These are phyloP conservation scores for Geotrichum europaeum DNA, from an alignment of 1,139 yeast species.

Conservation along the genomic window DNA sequence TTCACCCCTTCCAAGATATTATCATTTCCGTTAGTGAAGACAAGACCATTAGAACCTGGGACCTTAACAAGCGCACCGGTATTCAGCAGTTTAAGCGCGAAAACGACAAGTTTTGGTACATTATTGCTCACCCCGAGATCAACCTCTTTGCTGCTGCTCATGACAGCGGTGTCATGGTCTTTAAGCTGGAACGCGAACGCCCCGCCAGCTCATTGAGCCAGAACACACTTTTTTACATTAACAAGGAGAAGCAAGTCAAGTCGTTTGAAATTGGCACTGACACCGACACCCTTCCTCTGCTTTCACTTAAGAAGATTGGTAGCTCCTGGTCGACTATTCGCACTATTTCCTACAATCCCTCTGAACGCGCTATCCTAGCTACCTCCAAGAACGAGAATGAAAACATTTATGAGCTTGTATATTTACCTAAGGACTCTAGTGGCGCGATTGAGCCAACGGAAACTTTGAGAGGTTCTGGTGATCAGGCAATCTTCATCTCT, in stretches of 20 bases:
- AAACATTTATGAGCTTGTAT: conserved; percentile 64
- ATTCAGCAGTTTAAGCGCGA: conserved; percentile 94
- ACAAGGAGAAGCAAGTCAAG: conserved; percentile 82
- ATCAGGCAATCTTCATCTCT: conserved; percentile 83
- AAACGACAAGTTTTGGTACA: conserved; percentile 89
- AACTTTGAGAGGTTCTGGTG: conserved; percentile 73
- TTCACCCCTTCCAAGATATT: conserved; percentile 91
- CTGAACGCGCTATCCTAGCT: conserved; percentile 79
- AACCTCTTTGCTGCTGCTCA: conserved; percentile 95
- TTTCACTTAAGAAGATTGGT: conserved; percentile 79
- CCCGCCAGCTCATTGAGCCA: conserved; percentile 80
- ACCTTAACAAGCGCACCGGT: conserved; percentile 85
- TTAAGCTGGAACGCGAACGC: conserved; percentile 94
- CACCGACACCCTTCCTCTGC: conserved; percentile 63
- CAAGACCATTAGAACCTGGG: conserved; percentile 97
- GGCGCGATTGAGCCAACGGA: conserved; percentile 90
- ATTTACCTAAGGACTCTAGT: conserved; percentile 78
- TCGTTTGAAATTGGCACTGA: conserved; percentile 58
- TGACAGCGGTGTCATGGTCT: conserved; percentile 96
- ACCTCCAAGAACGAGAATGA: conserved; percentile 66
- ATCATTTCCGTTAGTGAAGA: conserved; percentile 94
- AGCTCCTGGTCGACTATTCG: conserved; percentile 82
- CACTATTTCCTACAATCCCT: conserved; percentile 82
- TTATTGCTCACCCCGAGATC: conserved; percentile 82
- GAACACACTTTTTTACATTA: conserved; percentile 64